Evolutionary conservation across 2,329 filamentous ascomycete genomes (phyloP), one percentile per base, ranked within the genome.

Genomic region (Taxawa tesnikishii): DNA sequence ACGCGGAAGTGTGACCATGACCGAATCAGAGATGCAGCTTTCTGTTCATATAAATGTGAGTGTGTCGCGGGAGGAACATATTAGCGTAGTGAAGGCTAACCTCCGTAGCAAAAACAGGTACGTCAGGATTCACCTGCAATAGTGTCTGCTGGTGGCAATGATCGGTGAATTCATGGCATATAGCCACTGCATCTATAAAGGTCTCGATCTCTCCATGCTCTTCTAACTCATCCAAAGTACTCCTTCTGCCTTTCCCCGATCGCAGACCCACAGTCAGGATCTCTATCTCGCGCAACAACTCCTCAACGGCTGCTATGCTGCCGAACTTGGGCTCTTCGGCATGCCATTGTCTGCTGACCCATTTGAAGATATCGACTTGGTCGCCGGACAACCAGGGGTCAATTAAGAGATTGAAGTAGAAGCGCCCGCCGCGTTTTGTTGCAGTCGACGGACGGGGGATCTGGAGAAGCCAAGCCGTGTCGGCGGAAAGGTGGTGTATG

Each of bases 131-230:
- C 3, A 79, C 51, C 42, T 76, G 65, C 26, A 66, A 48, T 15
- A 80, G 54, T 10, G 75, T 80, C 3, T 67, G 61, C 38, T 67
- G 60, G 44, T 80, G 74, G 50, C 73, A 79, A 46, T 79, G 76
- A 45, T 80, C 75, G 1, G 75, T 79, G 42, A 79, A 80, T 47
- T 79, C 75, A 46, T 80, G 75, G 11, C 64, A 71, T 18, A 79
- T 60, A 16, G 63, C 60, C 3, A 79, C 70, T 2, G 56, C 67
- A 46, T 80, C 75, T 17, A 79, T 65, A 27, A 61, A 58, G 9
- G 55, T 56, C 16, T 39, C 37, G 10, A 36, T 23, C 3, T 32
- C 27, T 3, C 29, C 39, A n/a, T 38, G 26, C 26, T 39, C 32
- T 15, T 27, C 34, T 11, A 26, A 15, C 8, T 31, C 35, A 16